phyloP scores from a whole-genome alignment of 208 protist genomes.

The Trypanosomatidae sp. region DNA sequence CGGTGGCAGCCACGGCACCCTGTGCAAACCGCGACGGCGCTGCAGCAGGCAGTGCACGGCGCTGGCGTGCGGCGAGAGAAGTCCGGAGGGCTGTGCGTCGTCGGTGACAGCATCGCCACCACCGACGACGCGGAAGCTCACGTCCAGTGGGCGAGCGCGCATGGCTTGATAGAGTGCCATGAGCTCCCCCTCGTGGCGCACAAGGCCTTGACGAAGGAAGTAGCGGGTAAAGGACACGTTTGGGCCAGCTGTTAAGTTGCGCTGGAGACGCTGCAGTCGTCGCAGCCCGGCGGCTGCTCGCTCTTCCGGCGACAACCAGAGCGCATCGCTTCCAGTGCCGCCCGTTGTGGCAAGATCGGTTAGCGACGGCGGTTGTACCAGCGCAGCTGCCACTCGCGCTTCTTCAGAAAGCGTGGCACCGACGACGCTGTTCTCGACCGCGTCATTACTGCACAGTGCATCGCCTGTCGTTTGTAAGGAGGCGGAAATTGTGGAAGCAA shows the following conservation, averaged over 20 bases:
- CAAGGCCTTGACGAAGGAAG: slow-evolving; percentile 72
- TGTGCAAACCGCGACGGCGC: slow-evolving; percentile 38
- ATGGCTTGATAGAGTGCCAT: slow-evolving; percentile 61
- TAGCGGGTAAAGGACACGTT: slow-evolving; percentile 82
- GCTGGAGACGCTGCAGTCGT: slow-evolving; percentile 38
- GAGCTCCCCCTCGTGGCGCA: slow-evolving; percentile 60
- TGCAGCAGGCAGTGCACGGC: slow-evolving; percentile 36
- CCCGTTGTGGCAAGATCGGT: slow-evolving; percentile 11
- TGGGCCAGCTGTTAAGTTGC: slow-evolving; percentile 40
- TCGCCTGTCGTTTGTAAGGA: neutral
- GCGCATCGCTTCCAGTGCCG: slow-evolving; percentile 7
- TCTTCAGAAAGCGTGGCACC: neutral
- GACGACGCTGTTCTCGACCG: neutral
- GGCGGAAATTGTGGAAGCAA: neutral
- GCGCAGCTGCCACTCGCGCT: slow-evolving; percentile 14
- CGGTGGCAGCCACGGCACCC: slow-evolving; percentile 58
- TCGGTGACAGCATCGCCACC: neutral
- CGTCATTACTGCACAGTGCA: neutral
- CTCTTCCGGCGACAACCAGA: slow-evolving; percentile 18
- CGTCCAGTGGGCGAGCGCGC: slow-evolving; percentile 41
- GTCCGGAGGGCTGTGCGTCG: neutral
- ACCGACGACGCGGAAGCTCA: slow-evolving; percentile 58
- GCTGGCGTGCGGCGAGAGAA: slow-evolving; percentile 18
- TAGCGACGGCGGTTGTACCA: slow-evolving; percentile 23
- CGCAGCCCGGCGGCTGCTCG: slow-evolving; percentile 31